Percentiles rank a stretch among this genome's conserved stretches.
These are phyloP conservation scores for Aspergillus nanangensis DNA, from an alignment of 495 filamentous ascomycete species.

Conservation along the genomic window DNA sequence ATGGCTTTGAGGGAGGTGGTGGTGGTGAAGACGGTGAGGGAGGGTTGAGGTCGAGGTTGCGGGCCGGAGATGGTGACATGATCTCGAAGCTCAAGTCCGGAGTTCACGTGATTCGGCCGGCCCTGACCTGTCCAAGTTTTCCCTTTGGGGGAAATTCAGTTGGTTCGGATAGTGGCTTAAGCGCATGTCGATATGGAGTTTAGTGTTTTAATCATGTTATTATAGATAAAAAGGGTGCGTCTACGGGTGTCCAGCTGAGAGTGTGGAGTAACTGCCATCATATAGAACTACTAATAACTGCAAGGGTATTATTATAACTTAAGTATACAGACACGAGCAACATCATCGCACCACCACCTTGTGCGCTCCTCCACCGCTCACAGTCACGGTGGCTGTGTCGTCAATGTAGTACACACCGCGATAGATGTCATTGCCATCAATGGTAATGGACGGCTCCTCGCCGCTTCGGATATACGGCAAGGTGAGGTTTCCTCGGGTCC, in stretches of 20 bases:
- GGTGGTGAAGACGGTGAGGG: conserved; percentile 1
- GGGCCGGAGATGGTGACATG: neutral
- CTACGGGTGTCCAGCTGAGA: too few relatives aligned
- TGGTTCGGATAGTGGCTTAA: too few relatives aligned
- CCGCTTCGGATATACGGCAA: conserved; percentile 22
- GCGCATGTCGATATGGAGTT: too few relatives aligned
- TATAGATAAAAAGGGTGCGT: too few relatives aligned
- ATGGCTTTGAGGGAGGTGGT: conserved; percentile 14
- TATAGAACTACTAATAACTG: too few relatives aligned
- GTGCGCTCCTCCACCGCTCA: conserved; percentile 24
- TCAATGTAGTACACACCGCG: conserved; percentile 15
- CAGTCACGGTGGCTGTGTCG: conserved; percentile 18
- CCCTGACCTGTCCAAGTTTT: too few relatives aligned
- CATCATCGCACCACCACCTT: conserved; percentile 19
- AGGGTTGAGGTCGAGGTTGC: neutral
- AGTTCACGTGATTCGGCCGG: conserved; percentile 3
- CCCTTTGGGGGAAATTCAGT: too few relatives aligned
- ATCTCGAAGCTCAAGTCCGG: neutral
- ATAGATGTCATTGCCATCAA: conserved; percentile 23
- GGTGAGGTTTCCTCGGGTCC: conserved; percentile 41
- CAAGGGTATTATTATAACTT: neutral
- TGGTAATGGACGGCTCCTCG: conserved; percentile 22
- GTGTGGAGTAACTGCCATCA: too few relatives aligned
- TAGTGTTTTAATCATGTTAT: too few relatives aligned
- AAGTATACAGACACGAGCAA: neutral